phyloP scores from a whole-genome alignment of 345 rosid genomes.

The Heritiera littoralis region DNA sequence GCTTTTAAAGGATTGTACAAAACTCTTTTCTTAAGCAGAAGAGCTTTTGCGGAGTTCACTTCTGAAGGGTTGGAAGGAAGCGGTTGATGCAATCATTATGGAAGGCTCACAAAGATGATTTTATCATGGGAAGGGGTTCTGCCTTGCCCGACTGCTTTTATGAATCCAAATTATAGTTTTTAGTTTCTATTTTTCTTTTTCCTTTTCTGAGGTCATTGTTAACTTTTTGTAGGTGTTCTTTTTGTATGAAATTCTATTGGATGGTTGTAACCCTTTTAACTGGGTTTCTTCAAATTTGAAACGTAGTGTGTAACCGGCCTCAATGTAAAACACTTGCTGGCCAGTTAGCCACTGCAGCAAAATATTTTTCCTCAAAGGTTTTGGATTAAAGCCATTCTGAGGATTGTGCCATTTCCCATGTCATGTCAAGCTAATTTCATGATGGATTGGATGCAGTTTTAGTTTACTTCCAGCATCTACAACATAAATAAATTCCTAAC shows the following conservation, averaged over 20 bases:
- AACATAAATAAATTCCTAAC: too few relatives aligned
- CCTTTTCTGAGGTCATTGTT: constrained; percentile 10
- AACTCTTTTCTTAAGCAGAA: constrained; percentile 77
- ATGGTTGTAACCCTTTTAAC: neutral
- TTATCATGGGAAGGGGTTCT: constrained; percentile 74
- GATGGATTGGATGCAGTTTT: too few relatives aligned
- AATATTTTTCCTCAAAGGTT: too few relatives aligned
- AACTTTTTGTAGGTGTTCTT: neutral
- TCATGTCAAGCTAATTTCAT: too few relatives aligned
- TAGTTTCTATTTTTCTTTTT: neutral
- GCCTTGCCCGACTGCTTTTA: constrained; percentile 84
- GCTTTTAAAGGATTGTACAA: constrained; percentile 62
- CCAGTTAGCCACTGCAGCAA: neutral
- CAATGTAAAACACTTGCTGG: neutral
- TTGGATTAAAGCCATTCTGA: too few relatives aligned
- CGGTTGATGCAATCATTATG: constrained; percentile 62
- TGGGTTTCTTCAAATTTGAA: neutral
- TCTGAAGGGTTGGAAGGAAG: constrained; percentile 49
- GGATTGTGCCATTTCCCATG: too few relatives aligned
- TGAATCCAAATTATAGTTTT: constrained; percentile 53
- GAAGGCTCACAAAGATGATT: constrained; percentile 65
- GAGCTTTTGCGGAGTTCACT: constrained; percentile 55
- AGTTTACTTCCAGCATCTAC: too few relatives aligned
- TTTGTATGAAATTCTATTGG: neutral
- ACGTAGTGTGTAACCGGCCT: neutral